Conservation (phyloP, 2,329 filamentous ascomycete species). For the Coniella vitis region DNA sequence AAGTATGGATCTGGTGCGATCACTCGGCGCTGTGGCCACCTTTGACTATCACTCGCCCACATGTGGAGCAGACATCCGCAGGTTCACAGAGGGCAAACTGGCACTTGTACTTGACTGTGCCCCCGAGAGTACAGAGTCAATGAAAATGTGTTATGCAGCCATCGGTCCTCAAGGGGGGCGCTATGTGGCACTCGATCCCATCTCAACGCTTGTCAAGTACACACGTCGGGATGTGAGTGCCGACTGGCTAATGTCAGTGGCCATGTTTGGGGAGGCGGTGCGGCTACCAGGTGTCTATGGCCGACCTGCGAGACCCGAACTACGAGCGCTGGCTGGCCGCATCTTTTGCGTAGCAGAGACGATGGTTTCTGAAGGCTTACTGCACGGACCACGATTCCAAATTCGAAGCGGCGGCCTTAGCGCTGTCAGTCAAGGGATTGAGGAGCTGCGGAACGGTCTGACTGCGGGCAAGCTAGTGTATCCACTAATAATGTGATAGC, state of each 20-base stretch:
- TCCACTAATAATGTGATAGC: no score
- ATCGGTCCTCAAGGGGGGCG: not conserved
- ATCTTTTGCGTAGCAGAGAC: not conserved
- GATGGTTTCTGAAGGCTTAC: not conserved
- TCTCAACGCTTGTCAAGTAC: not conserved
- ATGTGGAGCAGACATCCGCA: slow-evolving; percentile 38
- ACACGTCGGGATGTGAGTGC: not conserved
- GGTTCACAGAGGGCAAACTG: slow-evolving; percentile 36
- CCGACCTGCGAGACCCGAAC: not conserved
- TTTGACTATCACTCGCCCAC: slow-evolving; percentile 45
- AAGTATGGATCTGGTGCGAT: slow-evolving; percentile 40
- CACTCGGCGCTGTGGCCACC: slow-evolving; percentile 38
- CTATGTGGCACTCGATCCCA: not conserved
- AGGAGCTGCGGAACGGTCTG: no score
- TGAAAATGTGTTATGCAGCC: slow-evolving; percentile 5
- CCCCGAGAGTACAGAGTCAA: not conserved
- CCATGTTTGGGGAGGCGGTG: not conserved
- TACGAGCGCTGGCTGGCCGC: not conserved
- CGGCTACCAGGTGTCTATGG: slow-evolving; percentile 1
- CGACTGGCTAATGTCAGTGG: not conserved
- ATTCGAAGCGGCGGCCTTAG: not conserved
- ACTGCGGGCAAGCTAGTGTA: no score
- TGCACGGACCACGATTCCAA: not conserved
- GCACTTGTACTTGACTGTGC: slow-evolving; percentile 38
- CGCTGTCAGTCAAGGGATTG: no score